A percentile compares a stretch with the other conserved stretches of the same genome.
Evolutionary conservation across 2,329 filamentous ascomycete species (phyloP).

Genomic region (Sporothrix variecibatus): DNA sequence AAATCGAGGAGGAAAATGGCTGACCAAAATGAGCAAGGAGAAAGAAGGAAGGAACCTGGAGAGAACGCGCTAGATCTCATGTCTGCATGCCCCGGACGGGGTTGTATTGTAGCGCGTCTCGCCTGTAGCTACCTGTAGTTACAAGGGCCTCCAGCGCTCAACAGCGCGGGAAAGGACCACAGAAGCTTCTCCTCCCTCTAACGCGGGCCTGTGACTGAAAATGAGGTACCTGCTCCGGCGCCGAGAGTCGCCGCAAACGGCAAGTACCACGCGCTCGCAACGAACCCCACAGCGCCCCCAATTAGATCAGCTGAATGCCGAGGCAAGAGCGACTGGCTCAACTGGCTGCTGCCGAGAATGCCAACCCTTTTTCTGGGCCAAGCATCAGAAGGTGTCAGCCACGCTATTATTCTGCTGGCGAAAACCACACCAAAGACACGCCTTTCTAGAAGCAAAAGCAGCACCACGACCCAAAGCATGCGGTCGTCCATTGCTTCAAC

Average conservation of each 20-base stretch:
- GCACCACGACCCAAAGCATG: constrained; percentile 16
- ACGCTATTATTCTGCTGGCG: constrained; percentile 17
- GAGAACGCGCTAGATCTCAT: constrained; percentile 12
- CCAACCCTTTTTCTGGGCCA: constrained; percentile 18
- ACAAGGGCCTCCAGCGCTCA: not conserved
- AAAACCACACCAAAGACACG: constrained; percentile 9
- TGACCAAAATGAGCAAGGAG: not conserved
- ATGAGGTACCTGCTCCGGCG: not conserved
- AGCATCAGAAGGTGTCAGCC: constrained; percentile 22
- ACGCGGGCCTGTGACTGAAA: constrained; percentile 10
- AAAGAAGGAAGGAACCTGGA: not conserved
- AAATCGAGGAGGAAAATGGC: not conserved
- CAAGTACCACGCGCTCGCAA: constrained; percentile 2
- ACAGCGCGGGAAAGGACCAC: not conserved
- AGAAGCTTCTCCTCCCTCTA: not conserved
- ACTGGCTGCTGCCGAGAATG: constrained; percentile 21
- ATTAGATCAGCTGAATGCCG: constrained; percentile 30
- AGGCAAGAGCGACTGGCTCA: constrained; percentile 26
- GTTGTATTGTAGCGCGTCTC: constrained; percentile 2
- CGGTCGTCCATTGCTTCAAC: not conserved
- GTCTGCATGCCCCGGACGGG: constrained; percentile 10
- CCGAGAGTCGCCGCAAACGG: constrained; percentile 5
- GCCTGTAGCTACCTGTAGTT: not conserved
- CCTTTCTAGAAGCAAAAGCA: not conserved
- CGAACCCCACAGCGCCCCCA: constrained; percentile 23